phyloP scores from a whole-genome alignment of 257 asterid species.

The Plantago elongata region DNA sequence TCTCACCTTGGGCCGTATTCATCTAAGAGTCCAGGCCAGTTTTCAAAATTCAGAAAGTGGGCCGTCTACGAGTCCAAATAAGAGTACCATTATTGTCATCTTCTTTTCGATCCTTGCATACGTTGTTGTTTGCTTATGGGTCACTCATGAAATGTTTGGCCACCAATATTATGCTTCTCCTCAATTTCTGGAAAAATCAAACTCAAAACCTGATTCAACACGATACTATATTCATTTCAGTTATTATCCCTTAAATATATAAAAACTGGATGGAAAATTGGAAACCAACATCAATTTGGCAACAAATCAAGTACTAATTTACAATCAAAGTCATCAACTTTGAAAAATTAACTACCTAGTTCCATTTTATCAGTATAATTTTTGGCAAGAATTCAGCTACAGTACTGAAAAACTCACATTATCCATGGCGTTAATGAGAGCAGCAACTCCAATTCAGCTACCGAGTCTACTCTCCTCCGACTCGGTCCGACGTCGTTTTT shows the following conservation, averaged over 20 bases:
- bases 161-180: slow-evolving; percentile 29
- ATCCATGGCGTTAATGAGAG: slow-evolving; percentile 27
- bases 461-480: slow-evolving; percentile 31
- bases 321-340: not conserved
- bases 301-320: not conserved
- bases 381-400: not conserved
- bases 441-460: slow-evolving; percentile 23
- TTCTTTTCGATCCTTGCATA: too few relatives aligned
- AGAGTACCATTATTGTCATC: too few relatives aligned
- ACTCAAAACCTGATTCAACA: not conserved
- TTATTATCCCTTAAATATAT: too few relatives aligned
- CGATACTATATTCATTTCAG: too few relatives aligned
- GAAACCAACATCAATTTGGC: too few relatives aligned
- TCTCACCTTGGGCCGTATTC: too few relatives aligned
- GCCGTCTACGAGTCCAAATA: too few relatives aligned
- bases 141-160: not conserved
- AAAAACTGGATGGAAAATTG: too few relatives aligned
- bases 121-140: not conserved
- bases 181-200: slow-evolving; percentile 14
- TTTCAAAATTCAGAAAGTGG: too few relatives aligned
- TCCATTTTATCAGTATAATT: not conserved
- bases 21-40: too few relatives aligned
- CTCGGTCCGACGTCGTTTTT: slow-evolving; percentile 25
- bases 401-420: not conserved
- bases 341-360: not conserved